Evolutionary conservation across 352 stramenopile species (phyloP), one percentile per base, ranked within the genome.

Genomic region (Phytophthora tentaculata): DNA sequence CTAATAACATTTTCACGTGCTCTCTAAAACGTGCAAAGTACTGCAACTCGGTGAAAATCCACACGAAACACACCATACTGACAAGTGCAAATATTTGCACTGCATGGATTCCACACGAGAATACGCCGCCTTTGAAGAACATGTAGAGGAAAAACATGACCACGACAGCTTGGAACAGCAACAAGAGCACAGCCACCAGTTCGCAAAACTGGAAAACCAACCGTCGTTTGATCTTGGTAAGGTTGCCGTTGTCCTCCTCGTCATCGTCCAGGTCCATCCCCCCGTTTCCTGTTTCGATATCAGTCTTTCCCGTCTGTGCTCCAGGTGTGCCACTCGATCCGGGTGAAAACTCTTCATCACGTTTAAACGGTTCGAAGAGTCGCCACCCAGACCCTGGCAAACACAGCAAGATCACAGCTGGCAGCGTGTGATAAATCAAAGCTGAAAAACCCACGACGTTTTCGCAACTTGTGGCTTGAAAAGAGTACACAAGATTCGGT

Each of bases 1-100:
- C 87, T 0, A 95, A 68, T 32, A 90, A 68, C 87, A 95, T 95
- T 71, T 95, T 95, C 22, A 95, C 76, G 56, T 95, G 87, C 35
- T 95, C 87, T 3, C 85, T 85, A 61, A 90, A 92, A 14, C 87
- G 84, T 29, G 85, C 84, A 59, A 95, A 95, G 58, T 85, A 81
- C 57, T 74, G 69, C 13, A 93, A 61, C 67, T 91, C 81, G 9
- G 80, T 75, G 41, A 92, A 88, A 35, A 95, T 77, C 26, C 63
- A 79, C 2, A 76, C 37, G 51, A 89, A 95, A 16, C 81, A 90
- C 10, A 90, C 32, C 1, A 93, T 44, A 10, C 79, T 77, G 0
- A 81, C 74, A 5, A 80, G 56, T 7, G 77, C 76, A 67, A 92
- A 92, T 6, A 86, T 19, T 41, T 91, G 79, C 39, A 92, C 85